A percentile compares a stretch with the other conserved stretches of the same genome.
phyloP scores from a whole-genome alignment of 108 stramenopile species.

The Cyclotella atomus region DNA sequence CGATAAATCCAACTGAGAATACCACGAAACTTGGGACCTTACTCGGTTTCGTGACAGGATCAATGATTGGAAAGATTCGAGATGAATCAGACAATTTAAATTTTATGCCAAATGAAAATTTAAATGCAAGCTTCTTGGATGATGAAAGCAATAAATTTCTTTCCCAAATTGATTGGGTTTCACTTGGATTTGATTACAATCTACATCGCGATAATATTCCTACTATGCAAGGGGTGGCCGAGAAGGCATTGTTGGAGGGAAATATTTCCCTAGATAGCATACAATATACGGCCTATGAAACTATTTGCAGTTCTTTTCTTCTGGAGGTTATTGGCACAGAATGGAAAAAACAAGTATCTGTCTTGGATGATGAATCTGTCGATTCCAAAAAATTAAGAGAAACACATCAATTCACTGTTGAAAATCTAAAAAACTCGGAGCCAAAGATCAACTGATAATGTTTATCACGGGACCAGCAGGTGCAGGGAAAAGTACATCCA shows the following conservation, averaged over 20 bases:
- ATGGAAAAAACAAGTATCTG: neutral
- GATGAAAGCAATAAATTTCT: neutral
- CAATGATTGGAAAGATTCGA: neutral
- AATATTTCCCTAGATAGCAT: neutral
- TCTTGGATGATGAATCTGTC: too few species aligned
- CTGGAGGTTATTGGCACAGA: neutral
- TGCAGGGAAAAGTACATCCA: constrained; percentile 24
- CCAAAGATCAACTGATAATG: constrained; percentile 22
- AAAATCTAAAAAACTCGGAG: constrained; percentile 7
- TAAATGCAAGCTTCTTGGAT: neutral
- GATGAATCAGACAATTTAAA: neutral
- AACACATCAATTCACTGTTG: too few species aligned
- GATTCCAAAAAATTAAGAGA: too few species aligned
- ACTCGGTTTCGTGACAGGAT: neutral
- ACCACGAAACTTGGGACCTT: neutral
- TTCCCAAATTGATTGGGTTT: neutral
- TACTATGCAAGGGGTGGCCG: neutral
- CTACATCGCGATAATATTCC: neutral
- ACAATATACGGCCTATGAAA: constrained; percentile 5
- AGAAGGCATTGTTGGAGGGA: neutral
- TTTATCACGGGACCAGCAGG: constrained; percentile 27
- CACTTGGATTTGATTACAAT: neutral
- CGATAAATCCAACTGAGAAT: neutral
- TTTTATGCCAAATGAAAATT: neutral
- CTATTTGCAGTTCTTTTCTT: neutral